phyloP scores from a whole-genome alignment of 169 alveolate species.

The Besnoitia besnoiti region DNA sequence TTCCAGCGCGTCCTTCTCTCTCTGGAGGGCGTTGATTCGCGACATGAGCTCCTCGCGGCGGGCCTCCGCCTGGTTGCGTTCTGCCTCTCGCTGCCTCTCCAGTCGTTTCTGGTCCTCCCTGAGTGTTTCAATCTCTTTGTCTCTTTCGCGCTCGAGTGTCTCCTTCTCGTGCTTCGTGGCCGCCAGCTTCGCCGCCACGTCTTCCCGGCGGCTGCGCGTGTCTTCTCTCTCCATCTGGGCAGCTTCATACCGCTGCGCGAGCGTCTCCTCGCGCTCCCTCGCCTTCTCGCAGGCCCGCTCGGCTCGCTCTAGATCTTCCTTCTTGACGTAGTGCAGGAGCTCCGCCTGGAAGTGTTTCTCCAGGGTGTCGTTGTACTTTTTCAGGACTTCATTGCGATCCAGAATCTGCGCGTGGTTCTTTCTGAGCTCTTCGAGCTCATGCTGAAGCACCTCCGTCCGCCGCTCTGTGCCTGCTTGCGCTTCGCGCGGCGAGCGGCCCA shows the following conservation, averaged over 20 bases:
- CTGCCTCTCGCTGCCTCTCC: no score
- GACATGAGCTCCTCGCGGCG: no score
- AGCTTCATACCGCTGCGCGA: background rate
- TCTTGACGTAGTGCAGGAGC: conserved; percentile 3
- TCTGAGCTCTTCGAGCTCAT: conserved; percentile 7
- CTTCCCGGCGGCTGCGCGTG: background rate
- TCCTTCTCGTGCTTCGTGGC: background rate
- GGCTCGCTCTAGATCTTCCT: background rate
- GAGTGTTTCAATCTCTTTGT: background rate
- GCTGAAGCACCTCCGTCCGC: background rate
- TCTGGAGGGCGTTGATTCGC: no score
- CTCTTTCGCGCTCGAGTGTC: background rate
- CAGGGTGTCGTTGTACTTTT: conserved; percentile 1
- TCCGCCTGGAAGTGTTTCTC: conserved; percentile 3
- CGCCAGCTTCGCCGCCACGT: background rate
- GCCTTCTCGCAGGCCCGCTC: background rate
- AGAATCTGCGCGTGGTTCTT: conserved; percentile 19
- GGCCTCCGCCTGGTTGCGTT: no score
- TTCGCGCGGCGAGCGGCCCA: no score
- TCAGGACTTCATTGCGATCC: conserved; percentile 1
- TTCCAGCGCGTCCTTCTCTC: background rate
- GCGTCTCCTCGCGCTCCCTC: background rate
- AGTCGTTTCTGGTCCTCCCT: no score
- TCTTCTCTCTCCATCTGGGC: background rate
- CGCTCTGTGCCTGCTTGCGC: background rate